Evolutionary conservation across 352 stramenopile species (phyloP).

Genomic region (Phytophthora hybrid): DNA sequence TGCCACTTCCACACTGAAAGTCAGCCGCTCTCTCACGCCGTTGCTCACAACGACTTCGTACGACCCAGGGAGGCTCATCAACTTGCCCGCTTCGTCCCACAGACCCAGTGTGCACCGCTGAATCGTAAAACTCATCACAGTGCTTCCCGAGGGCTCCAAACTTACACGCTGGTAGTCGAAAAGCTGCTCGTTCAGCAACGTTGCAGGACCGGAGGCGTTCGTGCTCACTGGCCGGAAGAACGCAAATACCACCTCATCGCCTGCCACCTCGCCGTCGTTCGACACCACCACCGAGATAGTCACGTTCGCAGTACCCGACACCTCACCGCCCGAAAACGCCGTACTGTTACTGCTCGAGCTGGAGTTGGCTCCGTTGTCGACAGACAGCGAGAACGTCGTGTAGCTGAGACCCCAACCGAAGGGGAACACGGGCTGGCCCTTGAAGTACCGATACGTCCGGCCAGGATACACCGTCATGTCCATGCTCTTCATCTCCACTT

Average conservation of each 20-base stretch:
- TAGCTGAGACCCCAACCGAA: no score
- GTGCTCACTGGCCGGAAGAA: constrained; percentile 70
- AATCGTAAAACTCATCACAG: constrained; percentile 45
- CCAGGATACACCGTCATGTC: no score
- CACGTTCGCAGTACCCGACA: no score
- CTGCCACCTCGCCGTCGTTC: constrained; percentile 56
- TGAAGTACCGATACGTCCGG: no score
- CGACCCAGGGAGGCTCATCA: constrained; percentile 57
- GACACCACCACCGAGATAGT: constrained; percentile 49
- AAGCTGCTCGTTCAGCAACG: constrained; percentile 71
- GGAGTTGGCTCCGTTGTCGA: no score
- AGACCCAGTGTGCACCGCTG: constrained; percentile 48
- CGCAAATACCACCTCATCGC: constrained; percentile 72
- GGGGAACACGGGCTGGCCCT: no score
- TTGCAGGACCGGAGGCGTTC: constrained; percentile 54
- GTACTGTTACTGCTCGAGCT: no score
- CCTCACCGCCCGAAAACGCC: no score
- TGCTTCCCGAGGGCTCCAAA: constrained; percentile 36
- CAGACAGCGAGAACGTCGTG: no score
- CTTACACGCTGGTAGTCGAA: constrained; percentile 65
- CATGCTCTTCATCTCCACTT: no score
- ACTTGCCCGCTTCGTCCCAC: constrained; percentile 52
- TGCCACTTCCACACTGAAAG: no score
- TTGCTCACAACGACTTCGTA: constrained; percentile 79
- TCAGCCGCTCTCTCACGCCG: no score